phyloP scores from a whole-genome alignment of 331 rosid genomes.

The Rhamnella rubrinervis region DNA sequence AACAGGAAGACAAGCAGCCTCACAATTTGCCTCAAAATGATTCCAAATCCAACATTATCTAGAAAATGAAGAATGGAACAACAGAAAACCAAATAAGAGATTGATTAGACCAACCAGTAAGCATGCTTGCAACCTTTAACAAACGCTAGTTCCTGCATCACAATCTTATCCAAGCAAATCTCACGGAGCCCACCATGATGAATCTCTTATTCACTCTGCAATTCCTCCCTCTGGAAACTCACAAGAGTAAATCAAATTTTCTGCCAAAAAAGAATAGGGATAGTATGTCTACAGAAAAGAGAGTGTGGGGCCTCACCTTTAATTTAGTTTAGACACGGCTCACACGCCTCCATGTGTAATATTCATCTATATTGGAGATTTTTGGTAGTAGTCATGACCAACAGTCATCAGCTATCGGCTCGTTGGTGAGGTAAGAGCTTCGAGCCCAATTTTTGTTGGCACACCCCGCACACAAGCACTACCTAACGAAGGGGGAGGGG shows the following conservation, averaged over 20 bases:
- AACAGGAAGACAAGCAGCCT: slow-evolving; percentile 6
- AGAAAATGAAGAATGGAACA: background rate
- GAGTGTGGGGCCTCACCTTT: no score
- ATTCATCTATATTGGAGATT: no score
- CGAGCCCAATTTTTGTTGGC: no score
- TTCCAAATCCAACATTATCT: background rate
- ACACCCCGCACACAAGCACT: no score
- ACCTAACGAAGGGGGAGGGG: no score
- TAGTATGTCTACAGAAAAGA: no score
- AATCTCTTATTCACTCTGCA: slow-evolving; percentile 33
- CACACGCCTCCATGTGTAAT: no score
- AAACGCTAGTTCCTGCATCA: slow-evolving; percentile 68
- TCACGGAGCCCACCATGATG: slow-evolving; percentile 69
- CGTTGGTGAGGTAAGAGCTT: no score
- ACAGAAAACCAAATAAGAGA: slow-evolving; percentile 13
- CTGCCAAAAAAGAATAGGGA: background rate
- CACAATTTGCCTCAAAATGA: background rate
- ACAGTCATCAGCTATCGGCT: no score
- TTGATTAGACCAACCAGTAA: slow-evolving; percentile 64
- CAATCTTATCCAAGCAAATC: slow-evolving; percentile 65
- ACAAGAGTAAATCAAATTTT: background rate
- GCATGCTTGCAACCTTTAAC: slow-evolving; percentile 96
- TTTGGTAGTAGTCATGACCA: no score
- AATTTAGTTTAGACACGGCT: no score
- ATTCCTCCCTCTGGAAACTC: slow-evolving; percentile 38